phyloP scores from a whole-genome alignment of 148 eudicot species.

The Spergularia bocconei region DNA sequence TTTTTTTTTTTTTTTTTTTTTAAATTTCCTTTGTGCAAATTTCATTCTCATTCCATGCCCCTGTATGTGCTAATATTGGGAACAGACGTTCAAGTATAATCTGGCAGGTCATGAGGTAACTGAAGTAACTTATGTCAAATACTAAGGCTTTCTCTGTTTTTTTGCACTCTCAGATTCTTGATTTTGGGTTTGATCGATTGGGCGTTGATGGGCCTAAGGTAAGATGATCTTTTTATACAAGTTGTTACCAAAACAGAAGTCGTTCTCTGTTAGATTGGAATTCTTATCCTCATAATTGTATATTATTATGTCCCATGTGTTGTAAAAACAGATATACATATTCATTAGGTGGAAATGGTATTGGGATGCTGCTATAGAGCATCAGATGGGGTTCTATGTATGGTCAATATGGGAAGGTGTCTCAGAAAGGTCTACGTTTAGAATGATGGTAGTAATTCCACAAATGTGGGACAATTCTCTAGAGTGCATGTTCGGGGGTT shows the following conservation, averaged over 20 bases:
- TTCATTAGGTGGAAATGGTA: background rate
- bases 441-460: too few relatives aligned
- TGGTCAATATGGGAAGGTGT: background rate
- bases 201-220: slow-evolving; percentile 85
- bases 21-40: background rate
- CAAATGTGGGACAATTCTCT: too few relatives aligned
- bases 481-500: too few relatives aligned
- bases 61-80: background rate
- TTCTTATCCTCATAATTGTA: background rate
- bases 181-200: slow-evolving; percentile 93
- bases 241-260: background rate
- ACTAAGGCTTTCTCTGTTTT: slow-evolving; percentile 1
- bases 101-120: background rate
- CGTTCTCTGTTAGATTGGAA: background rate
- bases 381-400: background rate
- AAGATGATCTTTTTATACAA: slow-evolving; percentile 21
- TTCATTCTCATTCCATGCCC: background rate
- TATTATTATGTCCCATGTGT: background rate
- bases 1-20: background rate
- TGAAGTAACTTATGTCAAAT: background rate
- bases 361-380: background rate
- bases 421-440: too few relatives aligned
- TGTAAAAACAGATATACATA: background rate
- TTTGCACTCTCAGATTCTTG: slow-evolving; percentile 64
- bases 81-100: background rate